Evolutionary conservation across 2,329 filamentous ascomycete species (phyloP), one percentile per base, ranked within the genome.

Genomic region (Fusarium temperatum): DNA sequence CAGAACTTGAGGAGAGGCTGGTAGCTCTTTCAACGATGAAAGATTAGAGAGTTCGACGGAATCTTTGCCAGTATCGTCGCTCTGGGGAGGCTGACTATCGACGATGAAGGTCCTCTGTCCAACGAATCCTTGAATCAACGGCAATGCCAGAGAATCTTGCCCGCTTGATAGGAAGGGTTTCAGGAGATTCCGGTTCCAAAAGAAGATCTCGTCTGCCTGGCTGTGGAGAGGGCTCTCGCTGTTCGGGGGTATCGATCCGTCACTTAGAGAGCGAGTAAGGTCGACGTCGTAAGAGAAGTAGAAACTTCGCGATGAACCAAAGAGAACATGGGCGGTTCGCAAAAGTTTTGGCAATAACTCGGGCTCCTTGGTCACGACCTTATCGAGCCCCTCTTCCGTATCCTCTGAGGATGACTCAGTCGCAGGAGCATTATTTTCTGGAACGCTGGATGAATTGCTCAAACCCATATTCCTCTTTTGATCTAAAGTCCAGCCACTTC

Each of bases 241-340:
- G n/a, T 68, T 75, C 2, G 74, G 53, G 18, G 77, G 45, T 22
- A 68, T 55, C 1, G 75, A 61, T 36, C 76, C 70, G 51, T 81
- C 85, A 6, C 83, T 82, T 63, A 90, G 78, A 71, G 89, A 91
- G 63, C 92, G 89, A 2, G 96, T 98, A 57, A 99, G 89, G 80
- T 99, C 95, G 80, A 96, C 89, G 74, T 99, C 96, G 81, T 99
- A 98, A 1, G 95, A 95, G 81, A 96, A 99, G 85, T 93, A 98
- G 82, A 98, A 98, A 81, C 94, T 98, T 72, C 89, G 89, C 0
- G 93, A 95, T 8, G 91, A 89, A 3, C 93, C 91, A 79, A 98
- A 96, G 68, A 98, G 89, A 63, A 98, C 89, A 78, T 94, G 94
- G 4, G 94, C 92, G 38, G 94, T 97, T 45, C 93, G 89, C 47